A percentile compares a stretch with the other conserved stretches of the same genome.
Conservation (phyloP, 129 eudicot genomes). For the Saussurea involucrata region DNA sequence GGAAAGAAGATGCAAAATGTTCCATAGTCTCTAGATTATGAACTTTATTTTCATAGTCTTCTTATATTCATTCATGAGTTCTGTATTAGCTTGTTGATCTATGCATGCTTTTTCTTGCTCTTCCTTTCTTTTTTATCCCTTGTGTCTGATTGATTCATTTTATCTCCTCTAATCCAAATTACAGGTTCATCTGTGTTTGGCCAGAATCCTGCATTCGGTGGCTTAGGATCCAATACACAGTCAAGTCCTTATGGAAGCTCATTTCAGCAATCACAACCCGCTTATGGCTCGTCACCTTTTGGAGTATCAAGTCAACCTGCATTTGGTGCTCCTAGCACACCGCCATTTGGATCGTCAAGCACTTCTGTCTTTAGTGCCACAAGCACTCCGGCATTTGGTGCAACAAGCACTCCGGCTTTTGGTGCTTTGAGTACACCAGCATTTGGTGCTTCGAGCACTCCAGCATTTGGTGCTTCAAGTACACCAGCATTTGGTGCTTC, state of each 20-base stretch:
- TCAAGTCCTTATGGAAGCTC: slow-evolving; percentile 86
- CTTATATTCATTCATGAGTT: neutral
- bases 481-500: slow-evolving; percentile 58
- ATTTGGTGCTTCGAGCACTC: slow-evolving; percentile 43
- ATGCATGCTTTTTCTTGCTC: too few relatives aligned
- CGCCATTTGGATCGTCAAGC: slow-evolving; percentile 58
- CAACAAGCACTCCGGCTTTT: slow-evolving; percentile 47
- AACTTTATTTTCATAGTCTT: neutral
- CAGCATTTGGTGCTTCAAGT: slow-evolving; percentile 56
- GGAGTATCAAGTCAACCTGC: slow-evolving; percentile 72
- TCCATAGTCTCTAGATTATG: neutral
- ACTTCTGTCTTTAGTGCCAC: slow-evolving; percentile 58
- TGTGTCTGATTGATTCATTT: too few relatives aligned
- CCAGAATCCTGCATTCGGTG: slow-evolving; percentile 92
- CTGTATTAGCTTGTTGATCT: too few relatives aligned
- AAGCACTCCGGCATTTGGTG: slow-evolving; percentile 40
- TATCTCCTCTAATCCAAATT: neutral
- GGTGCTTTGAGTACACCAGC: slow-evolving; percentile 41
- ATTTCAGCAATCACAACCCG: slow-evolving; percentile 84
- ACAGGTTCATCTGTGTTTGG: slow-evolving; percentile 53
- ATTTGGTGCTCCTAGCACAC: slow-evolving; percentile 55
- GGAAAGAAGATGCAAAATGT: neutral
- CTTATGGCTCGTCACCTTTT: slow-evolving; percentile 75
- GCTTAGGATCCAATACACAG: slow-evolving; percentile 68
- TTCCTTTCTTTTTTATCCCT: too few relatives aligned